A percentile compares a stretch with the other conserved stretches of the same genome.
Conservation (phyloP, 2,329 filamentous ascomycete species). For the Ascochyta koolunga region DNA sequence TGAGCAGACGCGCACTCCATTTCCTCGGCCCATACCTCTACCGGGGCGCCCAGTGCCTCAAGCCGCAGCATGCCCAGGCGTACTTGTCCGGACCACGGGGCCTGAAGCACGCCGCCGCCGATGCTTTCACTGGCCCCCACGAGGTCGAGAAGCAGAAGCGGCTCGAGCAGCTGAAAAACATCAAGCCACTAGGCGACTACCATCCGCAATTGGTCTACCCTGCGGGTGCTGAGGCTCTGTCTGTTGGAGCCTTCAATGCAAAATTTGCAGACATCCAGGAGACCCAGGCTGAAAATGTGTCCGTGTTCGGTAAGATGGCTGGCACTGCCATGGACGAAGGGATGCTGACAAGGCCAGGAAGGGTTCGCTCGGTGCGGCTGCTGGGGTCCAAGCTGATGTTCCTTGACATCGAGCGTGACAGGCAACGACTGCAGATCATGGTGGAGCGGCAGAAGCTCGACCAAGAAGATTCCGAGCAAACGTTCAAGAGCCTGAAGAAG, state of each 20-base stretch:
- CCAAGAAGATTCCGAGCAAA: conserved; percentile 47
- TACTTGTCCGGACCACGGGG: conserved; percentile 54
- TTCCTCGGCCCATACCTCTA: conserved; percentile 65
- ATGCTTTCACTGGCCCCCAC: conserved; percentile 38
- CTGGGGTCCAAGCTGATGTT: conserved; percentile 83
- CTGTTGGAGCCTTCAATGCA: conserved; percentile 37
- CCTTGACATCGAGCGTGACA: conserved; percentile 77
- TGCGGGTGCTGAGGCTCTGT: conserved; percentile 25
- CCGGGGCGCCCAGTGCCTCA: conserved; percentile 47
- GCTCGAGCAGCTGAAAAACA: conserved; percentile 59
- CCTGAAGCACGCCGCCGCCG: conserved; percentile 28
- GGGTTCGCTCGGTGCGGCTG: conserved; percentile 73
- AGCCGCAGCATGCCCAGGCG: conserved; percentile 56
- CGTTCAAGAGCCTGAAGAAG: conserved; percentile 66
- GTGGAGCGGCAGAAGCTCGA: conserved; percentile 66
- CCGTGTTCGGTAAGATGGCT: conserved; percentile 42
- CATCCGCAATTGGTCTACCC: conserved; percentile 59
- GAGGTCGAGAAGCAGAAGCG: conserved; percentile 59
- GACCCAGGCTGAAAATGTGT: conserved; percentile 36
- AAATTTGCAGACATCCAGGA: conserved; percentile 38
- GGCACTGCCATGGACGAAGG: neutral
- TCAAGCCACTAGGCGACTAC: conserved; percentile 56
- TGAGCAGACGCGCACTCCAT: conserved; percentile 55
- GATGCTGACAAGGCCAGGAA: conserved; percentile 62
- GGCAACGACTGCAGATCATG: conserved; percentile 75